A percentile compares a stretch with the other conserved stretches of the same genome.
Conservation (phyloP, 768 basidiomycete species). For the Termitomyces sp. region DNA sequence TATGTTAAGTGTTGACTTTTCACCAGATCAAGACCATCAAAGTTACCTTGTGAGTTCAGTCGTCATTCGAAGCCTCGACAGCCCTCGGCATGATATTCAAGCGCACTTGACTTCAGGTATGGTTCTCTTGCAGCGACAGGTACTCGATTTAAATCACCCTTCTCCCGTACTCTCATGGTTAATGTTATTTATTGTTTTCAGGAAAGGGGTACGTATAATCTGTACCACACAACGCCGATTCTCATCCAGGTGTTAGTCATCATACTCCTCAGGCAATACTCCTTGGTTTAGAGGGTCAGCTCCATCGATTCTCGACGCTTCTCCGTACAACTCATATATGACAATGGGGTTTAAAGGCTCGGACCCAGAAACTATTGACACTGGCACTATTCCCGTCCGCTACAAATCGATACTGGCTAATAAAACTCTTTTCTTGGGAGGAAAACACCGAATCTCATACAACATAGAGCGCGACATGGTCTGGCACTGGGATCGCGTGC, state of each 20-base stretch:
- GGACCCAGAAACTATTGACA: constrained; percentile 92
- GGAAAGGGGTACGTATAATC: constrained; percentile 64
- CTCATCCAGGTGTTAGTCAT: constrained; percentile 41
- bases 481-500: constrained; percentile 87
- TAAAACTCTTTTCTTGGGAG: constrained; percentile 66
- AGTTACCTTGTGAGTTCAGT: constrained; percentile 59
- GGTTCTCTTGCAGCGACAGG: constrained; percentile 93
- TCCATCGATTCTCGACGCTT: not conserved
- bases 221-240: not conserved
- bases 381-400: constrained; percentile 73
- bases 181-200: constrained; percentile 21
- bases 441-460: constrained; percentile 72
- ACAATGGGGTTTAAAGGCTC: constrained; percentile 40
- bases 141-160: constrained; percentile 19
- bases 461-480: constrained; percentile 91
- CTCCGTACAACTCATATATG: not conserved
- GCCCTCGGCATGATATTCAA: not conserved
- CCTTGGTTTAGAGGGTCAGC: constrained; percentile 67
- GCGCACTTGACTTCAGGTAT: constrained; percentile 45
- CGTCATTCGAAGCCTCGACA: not conserved
- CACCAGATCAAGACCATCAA: constrained; percentile 73
- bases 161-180: not conserved
- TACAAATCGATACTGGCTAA: constrained; percentile 64
- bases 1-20: not conserved
- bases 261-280: constrained; percentile 86